Conservation (phyloP, 2,329 filamentous ascomycete species). For the Pyrenophora teres region DNA sequence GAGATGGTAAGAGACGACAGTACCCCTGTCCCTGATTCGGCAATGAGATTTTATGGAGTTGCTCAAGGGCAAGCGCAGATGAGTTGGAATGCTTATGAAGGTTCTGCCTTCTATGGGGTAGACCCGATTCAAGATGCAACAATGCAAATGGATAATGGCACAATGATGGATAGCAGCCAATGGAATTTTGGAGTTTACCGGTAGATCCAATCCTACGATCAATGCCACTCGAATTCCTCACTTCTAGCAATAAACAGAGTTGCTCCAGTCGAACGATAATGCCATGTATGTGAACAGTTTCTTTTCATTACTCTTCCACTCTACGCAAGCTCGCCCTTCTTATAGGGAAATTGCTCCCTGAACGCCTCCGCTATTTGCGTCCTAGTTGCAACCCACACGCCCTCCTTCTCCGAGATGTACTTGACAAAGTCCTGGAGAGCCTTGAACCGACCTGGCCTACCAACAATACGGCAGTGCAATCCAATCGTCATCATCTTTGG, state of each 20-base stretch:
- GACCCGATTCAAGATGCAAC: constrained; percentile 15
- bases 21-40: neutral
- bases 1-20: constrained; percentile 27
- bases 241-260: too few species aligned
- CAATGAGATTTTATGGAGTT: constrained; percentile 2
- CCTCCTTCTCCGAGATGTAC: constrained; percentile 58
- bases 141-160: constrained; percentile 4
- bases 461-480: constrained; percentile 59
- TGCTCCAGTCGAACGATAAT: too few species aligned
- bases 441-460: constrained; percentile 57
- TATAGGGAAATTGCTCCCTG: constrained; percentile 55
- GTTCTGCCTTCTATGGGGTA: constrained; percentile 5
- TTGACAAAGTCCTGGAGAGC: constrained; percentile 60
- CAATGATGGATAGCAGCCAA: constrained; percentile 16
- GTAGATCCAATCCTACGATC: neutral
- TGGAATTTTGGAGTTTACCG: constrained; percentile 27
- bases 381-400: constrained; percentile 61
- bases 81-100: constrained; percentile 12
- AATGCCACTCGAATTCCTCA: neutral
- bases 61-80: constrained; percentile 10
- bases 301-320: neutral
- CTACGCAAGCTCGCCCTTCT: constrained; percentile 48
- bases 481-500: constrained; percentile 61
- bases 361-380: constrained; percentile 59
- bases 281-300: too few species aligned